Base-by-base conservation (phyloP, 495 filamentous ascomycete species). In the Oidiodendron maius region DNA sequence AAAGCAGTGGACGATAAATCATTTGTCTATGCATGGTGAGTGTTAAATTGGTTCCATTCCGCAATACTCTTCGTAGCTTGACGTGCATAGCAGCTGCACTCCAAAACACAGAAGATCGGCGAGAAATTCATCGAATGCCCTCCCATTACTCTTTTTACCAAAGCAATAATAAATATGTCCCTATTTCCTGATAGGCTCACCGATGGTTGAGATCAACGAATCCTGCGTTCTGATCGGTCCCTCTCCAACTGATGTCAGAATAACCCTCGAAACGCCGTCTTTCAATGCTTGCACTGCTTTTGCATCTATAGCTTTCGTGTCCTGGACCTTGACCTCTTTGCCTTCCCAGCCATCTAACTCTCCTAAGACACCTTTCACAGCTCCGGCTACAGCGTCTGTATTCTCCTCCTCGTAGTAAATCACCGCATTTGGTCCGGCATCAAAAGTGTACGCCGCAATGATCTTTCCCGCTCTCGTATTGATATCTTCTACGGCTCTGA, bases 361-460 rank as follows among this genome's bases (percentile, higher is more conserved):
- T 3, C 67, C 67, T 15, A 85, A 59, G 6, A 72, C 54, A 23
- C 53, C 56, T 64, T 81, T 81, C 63, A 96, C 83, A 1, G 78
- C 77, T 3, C 87, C 89, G 1, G 84, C 71, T 16, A 98, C 84
- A 4, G 75, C 62, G 20, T 69, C 75, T 40, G 81, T 77, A 57
- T 91, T 77, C 74, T 87, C 71, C 66, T 89, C 86, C 24, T 86
- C 77, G 53, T 90, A 96, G 67, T 97, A 99, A 36, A 99, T 81
- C 23, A 99, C 93, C 24, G 87, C 86, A 63, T 99, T 99, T 53
- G 93, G 94, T 37, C 93, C 93, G 1, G 93, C 93, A 66, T 99
- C 93, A 61, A 96, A 99, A 0, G 93, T 99, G 65, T 99, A 99
- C 16, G 93, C 91, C 9, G 85, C 87, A 3, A 96, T 76, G 1